Percentiles rank a stretch among this genome's conserved stretches.
Conservation (phyloP, 1,139 yeast species). For the Saccharomyces uvarum region DNA sequence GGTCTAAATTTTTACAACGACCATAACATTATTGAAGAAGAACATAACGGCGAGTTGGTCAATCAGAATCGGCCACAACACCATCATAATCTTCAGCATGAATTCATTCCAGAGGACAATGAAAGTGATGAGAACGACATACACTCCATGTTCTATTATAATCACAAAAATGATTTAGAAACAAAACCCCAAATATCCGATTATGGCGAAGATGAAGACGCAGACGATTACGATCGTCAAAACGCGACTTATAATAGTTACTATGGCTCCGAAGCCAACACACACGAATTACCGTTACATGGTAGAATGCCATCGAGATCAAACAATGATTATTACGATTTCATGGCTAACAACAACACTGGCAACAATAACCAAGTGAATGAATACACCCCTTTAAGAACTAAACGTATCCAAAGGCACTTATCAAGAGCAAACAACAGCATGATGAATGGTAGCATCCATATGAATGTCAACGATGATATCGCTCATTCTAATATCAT, state of each 20-base stretch:
- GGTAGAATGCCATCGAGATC: neutral
- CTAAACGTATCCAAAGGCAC: neutral
- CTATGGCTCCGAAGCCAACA: neutral
- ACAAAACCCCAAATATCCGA: conserved; percentile 29
- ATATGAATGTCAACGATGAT: conserved; percentile 8
- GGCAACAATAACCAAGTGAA: conserved; percentile 4
- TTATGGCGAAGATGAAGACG: conserved; percentile 26
- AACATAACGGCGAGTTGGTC: conserved; percentile 6
- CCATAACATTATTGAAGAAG: conserved; percentile 9
- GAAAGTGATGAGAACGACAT: conserved; percentile 26
- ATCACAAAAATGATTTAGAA: conserved; percentile 24
- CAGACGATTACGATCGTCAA: conserved; percentile 24
- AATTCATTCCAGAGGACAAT: conserved; percentile 3
- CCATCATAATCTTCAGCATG: conserved; percentile 2
- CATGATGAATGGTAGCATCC: conserved; percentile 9
- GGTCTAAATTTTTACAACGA: conserved; percentile 1
- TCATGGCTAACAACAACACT: conserved; percentile 3
- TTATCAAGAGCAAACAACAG: conserved; percentile 5
- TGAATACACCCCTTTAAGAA: conserved; percentile 15
- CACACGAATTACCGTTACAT: conserved; percentile 1
- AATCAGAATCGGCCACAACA: neutral
- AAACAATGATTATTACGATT: conserved; percentile 2
- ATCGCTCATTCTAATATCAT: conserved; percentile 1
- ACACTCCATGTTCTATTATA: conserved; percentile 31
- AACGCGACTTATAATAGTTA: conserved; percentile 14